Evolutionary conservation across 2,329 filamentous ascomycete species (phyloP), one percentile per base, ranked within the genome.

Genomic region (Didymella arachidicola): DNA sequence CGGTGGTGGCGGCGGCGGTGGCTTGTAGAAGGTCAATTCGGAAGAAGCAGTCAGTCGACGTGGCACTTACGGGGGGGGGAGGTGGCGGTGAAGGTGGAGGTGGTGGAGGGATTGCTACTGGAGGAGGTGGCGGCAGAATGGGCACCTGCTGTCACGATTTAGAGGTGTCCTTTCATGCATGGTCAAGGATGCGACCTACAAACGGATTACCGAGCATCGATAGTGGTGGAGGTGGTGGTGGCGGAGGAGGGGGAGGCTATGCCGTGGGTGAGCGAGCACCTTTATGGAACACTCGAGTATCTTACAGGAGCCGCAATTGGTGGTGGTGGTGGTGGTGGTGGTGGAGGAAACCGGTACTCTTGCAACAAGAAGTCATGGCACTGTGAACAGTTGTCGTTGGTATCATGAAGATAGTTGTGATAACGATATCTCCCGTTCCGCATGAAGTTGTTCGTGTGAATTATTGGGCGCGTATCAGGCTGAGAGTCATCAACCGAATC

Each of bases 151-250:
- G 10, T 32, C 16, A 3, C 4, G 18, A 6, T 10, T 26, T 41
- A 57, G 30, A 14, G 7, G 2, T 18, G 14, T 11, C 1, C 7
- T 16, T 7, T 14, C 1, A 36, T 16, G 1, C 3, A 22, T 10
- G 6, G 6, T 1, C 4, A 16, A 14, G 30, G 2, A 32, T 22
- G 22, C 22, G 18, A 42, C 47, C 42, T 34, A 51, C 47, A 14
- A 34, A 47, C 1, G 34, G 11, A 14, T 10, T 18, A 1, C n/a
- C n/a, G 32, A 22, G 47, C 32, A 44, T 44, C 27, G 55, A 53
- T n/a, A 44, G 55, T 18, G 61, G 60, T 22, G 65, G 60, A 0
- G 60, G 61, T 19, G 49, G 54, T 16, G 61, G 64, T 3, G 65
- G 59, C 1, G 60, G 61, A 18, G 61, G 65, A 18, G 61, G 69